A percentile compares a stretch with the other conserved stretches of the same genome.
Conservation (phyloP, 2,329 filamentous ascomycete genomes). For the Colletotrichum sp. region DNA sequence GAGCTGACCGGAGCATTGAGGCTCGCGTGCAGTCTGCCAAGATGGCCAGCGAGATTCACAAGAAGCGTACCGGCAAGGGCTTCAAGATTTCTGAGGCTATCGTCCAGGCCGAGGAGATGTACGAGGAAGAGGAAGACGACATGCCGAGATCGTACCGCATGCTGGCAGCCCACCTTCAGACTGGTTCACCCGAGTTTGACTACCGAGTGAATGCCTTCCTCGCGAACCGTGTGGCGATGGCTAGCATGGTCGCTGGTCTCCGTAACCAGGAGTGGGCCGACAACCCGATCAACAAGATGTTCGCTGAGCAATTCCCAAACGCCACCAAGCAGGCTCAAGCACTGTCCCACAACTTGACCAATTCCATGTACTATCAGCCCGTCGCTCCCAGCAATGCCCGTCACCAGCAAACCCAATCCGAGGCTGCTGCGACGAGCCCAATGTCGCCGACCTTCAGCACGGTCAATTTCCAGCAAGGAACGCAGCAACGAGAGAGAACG, state of each 20-base stretch:
- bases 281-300: conserved; percentile 51
- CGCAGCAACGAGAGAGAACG: conserved; percentile 11
- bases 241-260: conserved; percentile 39
- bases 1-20: conserved; percentile 86
- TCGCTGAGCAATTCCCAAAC: conserved; percentile 51
- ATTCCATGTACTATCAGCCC: conserved; percentile 17
- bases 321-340: conserved; percentile 33
- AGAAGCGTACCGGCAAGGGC: conserved; percentile 81
- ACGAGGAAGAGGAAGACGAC: conserved; percentile 91
- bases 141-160: conserved; percentile 69
- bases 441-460: conserved; percentile 6
- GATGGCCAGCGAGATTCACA: conserved; percentile 89
- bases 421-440: neutral
- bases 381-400: neutral
- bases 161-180: conserved; percentile 67
- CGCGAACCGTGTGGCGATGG: conserved; percentile 47
- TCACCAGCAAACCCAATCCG: neutral
- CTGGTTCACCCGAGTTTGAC: conserved; percentile 65
- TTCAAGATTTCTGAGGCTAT: conserved; percentile 85
- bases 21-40: conserved; percentile 86
- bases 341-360: conserved; percentile 19
- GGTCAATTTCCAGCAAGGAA: conserved; percentile 24
- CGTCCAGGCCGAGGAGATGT: conserved; percentile 85
- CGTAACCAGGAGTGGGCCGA: conserved; percentile 42
- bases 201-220: conserved; percentile 59